phyloP scores from a whole-genome alignment of 169 alveolate species.

The Eimeria praecox region DNA sequence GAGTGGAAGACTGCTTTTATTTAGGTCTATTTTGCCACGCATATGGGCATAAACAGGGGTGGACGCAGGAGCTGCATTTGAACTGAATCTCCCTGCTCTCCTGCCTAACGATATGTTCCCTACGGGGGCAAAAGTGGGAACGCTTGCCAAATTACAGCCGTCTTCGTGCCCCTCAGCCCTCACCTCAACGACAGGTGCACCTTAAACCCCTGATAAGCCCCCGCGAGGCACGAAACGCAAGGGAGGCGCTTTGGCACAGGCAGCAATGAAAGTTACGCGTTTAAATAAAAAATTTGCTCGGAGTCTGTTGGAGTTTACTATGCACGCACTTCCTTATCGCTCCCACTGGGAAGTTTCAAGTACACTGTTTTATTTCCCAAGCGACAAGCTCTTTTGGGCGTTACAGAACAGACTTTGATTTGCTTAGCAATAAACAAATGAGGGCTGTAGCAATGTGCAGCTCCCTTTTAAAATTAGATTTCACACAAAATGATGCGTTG shows the following conservation, averaged over 20 bases:
- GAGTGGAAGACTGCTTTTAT: not conserved
- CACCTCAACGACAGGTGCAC: not conserved
- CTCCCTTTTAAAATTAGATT: not conserved
- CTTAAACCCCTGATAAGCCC: not conserved
- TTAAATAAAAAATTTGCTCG: not conserved
- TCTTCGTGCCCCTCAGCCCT: not conserved
- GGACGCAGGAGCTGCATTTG: not conserved
- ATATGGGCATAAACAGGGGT: not conserved
- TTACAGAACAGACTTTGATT: not conserved
- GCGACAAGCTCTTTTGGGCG: not conserved
- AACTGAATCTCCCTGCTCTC: not conserved
- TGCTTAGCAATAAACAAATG: not conserved
- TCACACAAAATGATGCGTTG: not conserved
- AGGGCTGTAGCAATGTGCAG: slow-evolving; percentile 1
- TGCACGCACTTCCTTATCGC: not conserved
- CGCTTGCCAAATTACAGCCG: not conserved
- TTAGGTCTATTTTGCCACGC: not conserved
- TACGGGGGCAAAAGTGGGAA: not conserved
- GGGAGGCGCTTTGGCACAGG: not conserved
- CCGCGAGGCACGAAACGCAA: not conserved
- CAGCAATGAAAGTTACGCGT: not conserved
- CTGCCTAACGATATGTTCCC: not conserved
- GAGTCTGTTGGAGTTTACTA: not conserved
- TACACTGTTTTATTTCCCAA: not conserved
- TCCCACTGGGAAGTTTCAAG: not conserved